phyloP scores from a whole-genome alignment of 345 rosid genomes.

The Salix exigua region DNA sequence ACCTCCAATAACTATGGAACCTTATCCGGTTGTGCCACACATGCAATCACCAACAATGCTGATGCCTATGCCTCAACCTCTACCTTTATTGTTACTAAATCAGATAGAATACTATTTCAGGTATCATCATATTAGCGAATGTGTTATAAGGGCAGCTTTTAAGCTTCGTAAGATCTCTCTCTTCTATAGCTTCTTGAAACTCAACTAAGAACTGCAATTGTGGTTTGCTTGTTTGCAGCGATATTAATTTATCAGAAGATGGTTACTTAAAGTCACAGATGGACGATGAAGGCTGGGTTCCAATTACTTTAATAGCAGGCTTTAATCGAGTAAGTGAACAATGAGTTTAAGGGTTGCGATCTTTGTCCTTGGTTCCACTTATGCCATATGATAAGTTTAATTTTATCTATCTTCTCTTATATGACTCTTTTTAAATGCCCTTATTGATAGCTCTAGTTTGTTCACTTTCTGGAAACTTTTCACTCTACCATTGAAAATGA shows the following conservation, averaged over 20 bases:
- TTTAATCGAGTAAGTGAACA: conserved; percentile 48
- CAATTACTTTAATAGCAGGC: conserved; percentile 46
- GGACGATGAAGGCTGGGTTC: conserved; percentile 55
- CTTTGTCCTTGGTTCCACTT: background rate
- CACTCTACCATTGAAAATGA: background rate
- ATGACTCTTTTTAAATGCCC: background rate
- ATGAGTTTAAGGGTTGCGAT: background rate
- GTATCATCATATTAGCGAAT: conserved; percentile 15
- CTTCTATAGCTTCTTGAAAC: background rate
- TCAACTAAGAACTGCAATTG: background rate
- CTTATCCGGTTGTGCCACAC: conserved; percentile 37
- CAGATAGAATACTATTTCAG: conserved; percentile 76
- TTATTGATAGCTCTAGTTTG: background rate
- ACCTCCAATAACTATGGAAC: conserved; percentile 40
- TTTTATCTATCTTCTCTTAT: background rate
- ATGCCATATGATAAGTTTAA: background rate
- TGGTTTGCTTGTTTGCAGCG: conserved; percentile 38
- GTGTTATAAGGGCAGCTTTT: background rate
- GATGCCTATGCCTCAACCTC: conserved; percentile 34
- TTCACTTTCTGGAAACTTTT: background rate
- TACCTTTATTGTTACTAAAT: conserved; percentile 31
- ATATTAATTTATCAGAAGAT: conserved; percentile 48
- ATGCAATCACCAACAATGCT: conserved; percentile 25
- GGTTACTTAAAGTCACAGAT: conserved; percentile 48
- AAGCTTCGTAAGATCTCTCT: background rate